Percentiles rank a stretch among this genome's conserved stretches.
Evolutionary conservation across 2,329 filamentous ascomycete species (phyloP).

Genomic region (Clonostachys chloroleuca): DNA sequence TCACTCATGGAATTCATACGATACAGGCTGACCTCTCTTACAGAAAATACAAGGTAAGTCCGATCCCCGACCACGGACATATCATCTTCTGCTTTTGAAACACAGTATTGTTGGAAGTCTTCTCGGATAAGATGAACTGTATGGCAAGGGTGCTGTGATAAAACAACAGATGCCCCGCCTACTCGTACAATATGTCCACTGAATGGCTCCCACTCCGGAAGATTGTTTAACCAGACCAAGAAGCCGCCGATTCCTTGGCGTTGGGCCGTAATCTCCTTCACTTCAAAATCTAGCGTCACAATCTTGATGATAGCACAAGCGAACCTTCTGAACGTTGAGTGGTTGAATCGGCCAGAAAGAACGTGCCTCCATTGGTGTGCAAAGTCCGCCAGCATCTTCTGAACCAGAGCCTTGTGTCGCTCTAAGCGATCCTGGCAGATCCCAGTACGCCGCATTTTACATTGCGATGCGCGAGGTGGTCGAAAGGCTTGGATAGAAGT

Average conservation of each 20-base stretch:
- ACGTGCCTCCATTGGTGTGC: background rate
- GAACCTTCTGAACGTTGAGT: background rate
- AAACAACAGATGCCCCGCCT: background rate
- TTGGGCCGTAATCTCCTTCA: background rate
- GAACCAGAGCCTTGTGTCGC: background rate
- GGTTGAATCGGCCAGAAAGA: background rate
- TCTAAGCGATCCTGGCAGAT: no score
- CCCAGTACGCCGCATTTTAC: no score
- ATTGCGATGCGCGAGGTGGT: no score
- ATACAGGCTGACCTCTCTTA: no score
- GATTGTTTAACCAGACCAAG: background rate
- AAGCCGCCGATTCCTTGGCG: background rate
- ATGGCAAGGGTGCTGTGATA: background rate
- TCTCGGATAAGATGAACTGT: no score
- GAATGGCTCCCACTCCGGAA: background rate
- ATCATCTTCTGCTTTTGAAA: no score
- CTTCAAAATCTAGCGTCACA: background rate
- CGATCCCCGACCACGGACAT: no score
- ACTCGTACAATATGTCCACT: background rate
- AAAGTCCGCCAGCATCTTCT: background rate
- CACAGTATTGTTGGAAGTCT: no score
- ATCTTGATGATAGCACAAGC: background rate
- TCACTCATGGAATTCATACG: background rate
- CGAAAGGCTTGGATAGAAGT: no score
- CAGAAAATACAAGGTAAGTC: no score